These are phyloP conservation scores for Ceratobasidium sp. DNA, from an alignment of 1,284 basidiomycete genomes.

Conservation along the genomic window DNA sequence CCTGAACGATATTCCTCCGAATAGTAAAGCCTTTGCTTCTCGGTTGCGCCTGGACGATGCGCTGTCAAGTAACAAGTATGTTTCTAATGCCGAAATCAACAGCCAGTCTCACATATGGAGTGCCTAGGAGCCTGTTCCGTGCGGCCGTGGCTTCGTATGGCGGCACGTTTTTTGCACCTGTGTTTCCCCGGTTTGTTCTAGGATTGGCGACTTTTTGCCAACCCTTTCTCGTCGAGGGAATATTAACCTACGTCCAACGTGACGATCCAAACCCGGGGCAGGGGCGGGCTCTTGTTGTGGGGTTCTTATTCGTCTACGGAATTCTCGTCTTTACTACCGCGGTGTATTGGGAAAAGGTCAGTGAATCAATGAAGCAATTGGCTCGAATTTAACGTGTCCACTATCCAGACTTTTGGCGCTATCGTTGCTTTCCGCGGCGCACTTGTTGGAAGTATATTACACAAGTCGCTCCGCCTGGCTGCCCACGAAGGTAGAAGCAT, in stretches of 20 bases:
- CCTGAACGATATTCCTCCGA: conserved; percentile 6
- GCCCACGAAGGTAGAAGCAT: conserved; percentile 18
- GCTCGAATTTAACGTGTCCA: neutral
- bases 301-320: conserved; percentile 19
- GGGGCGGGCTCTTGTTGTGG: conserved; percentile 4
- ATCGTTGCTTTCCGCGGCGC: conserved; percentile 6
- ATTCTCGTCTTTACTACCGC: conserved; percentile 16
- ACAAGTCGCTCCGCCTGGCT: conserved; percentile 3
- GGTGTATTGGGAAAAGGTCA: conserved; percentile 29
- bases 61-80: neutral
- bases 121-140: neutral
- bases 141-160: neutral
- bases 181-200: conserved; percentile 2
- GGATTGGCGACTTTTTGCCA: conserved; percentile 7
- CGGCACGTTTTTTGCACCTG: neutral
- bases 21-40: conserved; percentile 4
- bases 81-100: neutral
- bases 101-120: neutral
- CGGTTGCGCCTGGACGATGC: neutral
- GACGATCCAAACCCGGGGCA: neutral
- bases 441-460: conserved; percentile 6
- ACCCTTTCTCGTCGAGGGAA: conserved; percentile 7
- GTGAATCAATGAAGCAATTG: neutral
- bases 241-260: neutral
- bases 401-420: neutral